Conservation (phyloP, 129 eudicot genomes). For the Dittrichia graveolens region DNA sequence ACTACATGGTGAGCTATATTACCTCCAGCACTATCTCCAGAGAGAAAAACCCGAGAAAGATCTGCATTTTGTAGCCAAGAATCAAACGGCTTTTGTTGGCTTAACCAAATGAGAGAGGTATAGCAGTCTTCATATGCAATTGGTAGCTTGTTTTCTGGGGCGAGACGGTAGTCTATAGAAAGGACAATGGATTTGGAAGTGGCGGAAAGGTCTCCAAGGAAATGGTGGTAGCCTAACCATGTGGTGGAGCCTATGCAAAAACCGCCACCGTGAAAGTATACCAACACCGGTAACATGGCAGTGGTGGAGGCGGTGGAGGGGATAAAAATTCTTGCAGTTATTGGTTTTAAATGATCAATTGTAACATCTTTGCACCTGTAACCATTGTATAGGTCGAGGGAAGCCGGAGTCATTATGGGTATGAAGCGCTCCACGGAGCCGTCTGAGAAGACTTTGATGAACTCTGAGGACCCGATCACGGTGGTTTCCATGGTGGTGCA, state of each 20-base stretch:
- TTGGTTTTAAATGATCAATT: slow-evolving; percentile 54
- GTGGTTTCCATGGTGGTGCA: slow-evolving; percentile 28
- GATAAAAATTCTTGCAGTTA: slow-evolving; percentile 66
- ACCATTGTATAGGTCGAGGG: slow-evolving; percentile 39
- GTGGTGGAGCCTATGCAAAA: slow-evolving; percentile 85
- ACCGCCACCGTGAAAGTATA: slow-evolving; percentile 86
- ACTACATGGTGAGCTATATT: slow-evolving; percentile 83
- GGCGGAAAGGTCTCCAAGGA: slow-evolving; percentile 64
- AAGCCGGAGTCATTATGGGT: slow-evolving; percentile 46
- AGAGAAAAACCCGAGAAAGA: slow-evolving; percentile 65
- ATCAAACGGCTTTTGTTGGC: slow-evolving; percentile 27
- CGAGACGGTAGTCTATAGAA: slow-evolving; percentile 84
- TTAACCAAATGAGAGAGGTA: slow-evolving; percentile 67
- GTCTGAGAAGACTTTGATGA: slow-evolving; percentile 71
- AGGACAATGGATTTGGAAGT: slow-evolving; percentile 48
- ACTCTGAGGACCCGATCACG: slow-evolving; percentile 40
- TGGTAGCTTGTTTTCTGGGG: slow-evolving; percentile 83
- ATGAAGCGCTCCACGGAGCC: slow-evolving; percentile 64
- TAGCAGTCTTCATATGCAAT: slow-evolving; percentile 69
- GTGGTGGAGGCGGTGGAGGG: slow-evolving; percentile 34
- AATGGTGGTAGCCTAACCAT: slow-evolving; percentile 75
- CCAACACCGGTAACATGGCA: slow-evolving; percentile 49
- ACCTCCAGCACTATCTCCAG: slow-evolving; percentile 93
- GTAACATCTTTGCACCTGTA: slow-evolving; percentile 67
- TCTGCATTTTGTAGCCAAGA: slow-evolving; percentile 62